These are phyloP conservation scores for Przewalskia tangutica DNA, from an alignment of 257 asterid genomes.

Conservation along the genomic window DNA sequence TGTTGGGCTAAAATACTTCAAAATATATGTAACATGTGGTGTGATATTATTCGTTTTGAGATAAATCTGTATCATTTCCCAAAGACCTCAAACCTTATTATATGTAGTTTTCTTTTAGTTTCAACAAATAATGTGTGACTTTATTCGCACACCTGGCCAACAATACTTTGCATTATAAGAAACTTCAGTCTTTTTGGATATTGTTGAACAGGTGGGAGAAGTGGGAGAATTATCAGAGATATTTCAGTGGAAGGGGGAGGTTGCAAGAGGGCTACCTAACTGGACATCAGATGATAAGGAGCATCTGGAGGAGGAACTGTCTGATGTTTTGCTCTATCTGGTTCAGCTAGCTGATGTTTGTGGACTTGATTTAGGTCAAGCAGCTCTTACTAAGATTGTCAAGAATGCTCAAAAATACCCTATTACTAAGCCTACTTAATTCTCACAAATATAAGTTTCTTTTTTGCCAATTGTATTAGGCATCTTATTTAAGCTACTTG, in stretches of 20 bases:
- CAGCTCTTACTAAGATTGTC: constrained; percentile 43
- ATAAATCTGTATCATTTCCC: background rate
- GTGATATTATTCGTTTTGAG: background rate
- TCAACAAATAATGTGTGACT: background rate
- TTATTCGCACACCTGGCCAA: background rate
- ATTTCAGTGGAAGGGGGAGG: constrained; percentile 72
- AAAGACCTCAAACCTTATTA: background rate
- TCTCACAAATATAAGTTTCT: background rate
- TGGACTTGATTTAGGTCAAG: constrained; percentile 58
- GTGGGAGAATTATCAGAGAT: constrained; percentile 63
- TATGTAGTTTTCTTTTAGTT: no score
- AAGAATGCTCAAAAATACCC: constrained; percentile 58
- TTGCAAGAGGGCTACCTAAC: constrained; percentile 46
- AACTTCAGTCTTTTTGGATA: background rate
- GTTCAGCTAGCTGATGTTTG: constrained; percentile 52
- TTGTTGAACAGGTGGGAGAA: constrained; percentile 46
- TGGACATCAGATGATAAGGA: constrained; percentile 45
- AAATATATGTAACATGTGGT: background rate
- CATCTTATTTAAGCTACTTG: background rate
- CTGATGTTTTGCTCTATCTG: constrained; percentile 53
- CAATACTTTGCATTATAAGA: background rate
- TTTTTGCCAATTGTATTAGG: background rate
- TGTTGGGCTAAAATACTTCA: background rate
- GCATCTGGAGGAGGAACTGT: constrained; percentile 48
- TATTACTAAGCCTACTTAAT: constrained; percentile 2